phyloP scores from a whole-genome alignment of 371 early-diverging fungal genomes.

The Mucor sp. region DNA sequence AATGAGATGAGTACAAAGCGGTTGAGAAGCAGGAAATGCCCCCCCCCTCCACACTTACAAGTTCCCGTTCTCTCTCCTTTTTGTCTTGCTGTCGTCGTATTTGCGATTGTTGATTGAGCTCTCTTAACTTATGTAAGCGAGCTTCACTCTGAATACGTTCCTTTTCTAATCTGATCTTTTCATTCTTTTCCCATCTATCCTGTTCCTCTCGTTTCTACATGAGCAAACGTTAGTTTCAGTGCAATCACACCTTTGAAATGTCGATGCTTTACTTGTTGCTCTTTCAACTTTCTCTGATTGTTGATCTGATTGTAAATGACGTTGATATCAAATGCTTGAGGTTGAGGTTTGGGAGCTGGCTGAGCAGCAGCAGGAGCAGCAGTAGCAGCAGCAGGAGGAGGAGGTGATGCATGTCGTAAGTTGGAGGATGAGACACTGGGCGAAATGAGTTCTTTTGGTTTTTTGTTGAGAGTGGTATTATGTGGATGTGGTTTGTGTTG shows the following conservation, averaged over 20 bases:
- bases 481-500: background rate
- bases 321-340: constrained; percentile 27
- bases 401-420: background rate
- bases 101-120: constrained; percentile 16
- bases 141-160: constrained; percentile 13
- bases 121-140: constrained; percentile 15
- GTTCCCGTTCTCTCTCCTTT: constrained; percentile 1
- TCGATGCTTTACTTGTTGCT: constrained; percentile 31
- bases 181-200: constrained; percentile 19
- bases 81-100: constrained; percentile 8
- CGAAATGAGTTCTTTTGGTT: constrained; percentile 1
- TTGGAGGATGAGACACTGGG: background rate
- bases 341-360: constrained; percentile 5
- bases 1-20: background rate
- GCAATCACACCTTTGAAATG: background rate
- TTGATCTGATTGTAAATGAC: constrained; percentile 30
- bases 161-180: constrained; percentile 21
- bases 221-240: background rate
- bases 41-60: constrained; percentile 17
- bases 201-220: constrained; percentile 27
- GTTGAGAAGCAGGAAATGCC: background rate
- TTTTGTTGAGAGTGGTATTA: background rate
- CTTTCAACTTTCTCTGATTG: constrained; percentile 29
- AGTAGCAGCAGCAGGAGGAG: background rate
- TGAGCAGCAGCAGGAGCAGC: background rate